Evolutionary conservation across 2,329 filamentous ascomycete species (phyloP).

Genomic region (Colletotrichum sojae): DNA sequence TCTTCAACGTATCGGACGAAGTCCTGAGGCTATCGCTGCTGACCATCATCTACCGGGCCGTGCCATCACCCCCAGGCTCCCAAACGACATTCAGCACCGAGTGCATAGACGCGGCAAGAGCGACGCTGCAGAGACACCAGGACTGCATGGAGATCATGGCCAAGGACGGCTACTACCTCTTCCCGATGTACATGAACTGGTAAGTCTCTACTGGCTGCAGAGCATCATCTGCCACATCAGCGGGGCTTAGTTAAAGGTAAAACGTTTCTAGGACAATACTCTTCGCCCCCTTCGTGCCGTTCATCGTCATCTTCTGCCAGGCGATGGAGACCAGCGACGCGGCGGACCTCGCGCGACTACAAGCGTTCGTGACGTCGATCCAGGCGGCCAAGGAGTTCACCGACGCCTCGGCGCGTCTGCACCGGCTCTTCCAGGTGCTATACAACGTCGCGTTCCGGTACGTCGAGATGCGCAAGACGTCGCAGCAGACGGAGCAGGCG

Average conservation of each 20-base stretch:
- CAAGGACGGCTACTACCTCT: conserved; percentile 54
- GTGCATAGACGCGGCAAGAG: conserved; percentile 58
- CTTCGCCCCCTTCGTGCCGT: conserved; percentile 67
- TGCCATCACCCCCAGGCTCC: conserved; percentile 47
- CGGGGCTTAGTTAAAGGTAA: no score
- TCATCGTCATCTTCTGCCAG: conserved; percentile 67
- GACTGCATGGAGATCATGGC: conserved; percentile 57
- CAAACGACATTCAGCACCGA: conserved; percentile 56
- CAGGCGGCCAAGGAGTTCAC: conserved; percentile 61
- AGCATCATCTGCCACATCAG: no score
- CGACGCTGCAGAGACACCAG: conserved; percentile 56
- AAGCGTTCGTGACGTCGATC: conserved; percentile 66
- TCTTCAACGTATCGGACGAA: conserved; percentile 56
- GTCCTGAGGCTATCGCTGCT: conserved; percentile 59
- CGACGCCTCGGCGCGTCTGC: conserved; percentile 66
- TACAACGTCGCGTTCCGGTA: conserved; percentile 72
- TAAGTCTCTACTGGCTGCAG: conserved; percentile 43
- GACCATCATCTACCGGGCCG: conserved; percentile 60
- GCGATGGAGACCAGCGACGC: conserved; percentile 61
- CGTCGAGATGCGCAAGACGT: conserved; percentile 64
- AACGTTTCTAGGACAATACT: conserved; percentile 63
- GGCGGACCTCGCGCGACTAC: conserved; percentile 61
- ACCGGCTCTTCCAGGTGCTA: conserved; percentile 71
- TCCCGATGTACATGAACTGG: conserved; percentile 59
- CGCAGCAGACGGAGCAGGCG: conserved; percentile 50